Evolutionary conservation across 139 green algal genomes (phyloP).

Genomic region (Tetraselmis chui): DNA sequence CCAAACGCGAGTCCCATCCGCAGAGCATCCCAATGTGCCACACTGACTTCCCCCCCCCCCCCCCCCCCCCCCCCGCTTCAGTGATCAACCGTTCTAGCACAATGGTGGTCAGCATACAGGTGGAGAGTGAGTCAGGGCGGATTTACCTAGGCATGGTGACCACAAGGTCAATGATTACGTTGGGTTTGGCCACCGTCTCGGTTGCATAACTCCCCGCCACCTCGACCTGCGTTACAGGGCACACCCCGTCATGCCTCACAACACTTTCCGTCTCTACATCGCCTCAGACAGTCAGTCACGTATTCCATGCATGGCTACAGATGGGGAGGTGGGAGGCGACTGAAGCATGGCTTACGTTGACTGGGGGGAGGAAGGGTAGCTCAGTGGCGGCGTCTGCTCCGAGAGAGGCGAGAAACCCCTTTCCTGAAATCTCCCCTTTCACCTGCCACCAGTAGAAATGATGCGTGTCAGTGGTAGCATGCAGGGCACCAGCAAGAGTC

Average conservation of each 20-base stretch:
- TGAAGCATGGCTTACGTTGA: not conserved
- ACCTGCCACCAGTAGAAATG: not conserved
- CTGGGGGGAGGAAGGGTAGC: not conserved
- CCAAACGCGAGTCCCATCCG: not conserved
- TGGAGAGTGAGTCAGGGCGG: not conserved
- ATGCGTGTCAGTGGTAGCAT: not conserved
- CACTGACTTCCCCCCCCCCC: too few relatives aligned
- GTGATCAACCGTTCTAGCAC: too few relatives aligned
- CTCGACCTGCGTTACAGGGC: conserved; percentile 1
- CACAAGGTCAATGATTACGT: conserved; percentile 44
- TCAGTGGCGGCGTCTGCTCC: not conserved
- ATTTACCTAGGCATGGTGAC: conserved; percentile 44
- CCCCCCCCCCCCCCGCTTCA: too few relatives aligned
- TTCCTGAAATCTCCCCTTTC: not conserved
- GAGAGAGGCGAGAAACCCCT: not conserved
- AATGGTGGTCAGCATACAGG: too few relatives aligned
- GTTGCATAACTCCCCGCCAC: conserved; percentile 37
- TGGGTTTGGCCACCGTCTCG: conserved; percentile 5
- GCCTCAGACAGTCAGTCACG: conserved; percentile 7
- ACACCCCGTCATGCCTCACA: not conserved
- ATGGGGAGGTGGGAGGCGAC: not conserved
- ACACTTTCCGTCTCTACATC: not conserved
- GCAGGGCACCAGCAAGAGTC: not conserved
- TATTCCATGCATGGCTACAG: not conserved
- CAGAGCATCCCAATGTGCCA: not conserved